Percentiles rank a stretch among this genome's conserved stretches.
phyloP scores from a whole-genome alignment of 257 asterid species.

The Osmanthus fragrans region DNA sequence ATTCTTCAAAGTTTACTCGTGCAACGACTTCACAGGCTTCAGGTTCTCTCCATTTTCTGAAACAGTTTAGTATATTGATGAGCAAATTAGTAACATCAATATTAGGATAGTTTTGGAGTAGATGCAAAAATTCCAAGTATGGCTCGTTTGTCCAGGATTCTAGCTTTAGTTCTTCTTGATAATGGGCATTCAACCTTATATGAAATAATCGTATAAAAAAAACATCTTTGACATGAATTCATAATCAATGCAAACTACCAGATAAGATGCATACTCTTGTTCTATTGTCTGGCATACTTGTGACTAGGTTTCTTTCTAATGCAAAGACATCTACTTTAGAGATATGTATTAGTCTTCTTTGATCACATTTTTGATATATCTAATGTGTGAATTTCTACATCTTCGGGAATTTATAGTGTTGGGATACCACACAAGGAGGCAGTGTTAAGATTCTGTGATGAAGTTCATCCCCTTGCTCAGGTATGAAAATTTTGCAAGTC shows the following conservation, averaged over 20 bases:
- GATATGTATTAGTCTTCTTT: not conserved
- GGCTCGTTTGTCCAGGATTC: no score
- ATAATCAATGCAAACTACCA: not conserved
- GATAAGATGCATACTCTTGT: no score
- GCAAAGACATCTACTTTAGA: no score
- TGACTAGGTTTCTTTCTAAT: no score
- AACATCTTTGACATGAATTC: not conserved
- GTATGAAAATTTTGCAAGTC: slow-evolving; percentile 27
- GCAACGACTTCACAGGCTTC: slow-evolving; percentile 66
- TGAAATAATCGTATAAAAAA: not conserved
- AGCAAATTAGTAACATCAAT: not conserved
- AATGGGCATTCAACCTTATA: no score
- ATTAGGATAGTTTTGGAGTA: not conserved
- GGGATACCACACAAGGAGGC: slow-evolving; percentile 79
- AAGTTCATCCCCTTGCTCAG: slow-evolving; percentile 75
- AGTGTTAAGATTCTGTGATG: slow-evolving; percentile 63
- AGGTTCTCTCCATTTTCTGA: slow-evolving; percentile 36
- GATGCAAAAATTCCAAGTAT: not conserved
- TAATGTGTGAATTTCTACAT: slow-evolving; percentile 6
- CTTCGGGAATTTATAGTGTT: slow-evolving; percentile 45
- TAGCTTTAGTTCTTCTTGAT: not conserved
- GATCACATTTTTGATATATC: not conserved
- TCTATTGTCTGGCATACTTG: no score
- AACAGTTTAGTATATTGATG: not conserved
- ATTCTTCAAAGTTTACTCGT: slow-evolving; percentile 60